Conservation (phyloP, 768 basidiomycete species). For the Steccherinum ochraceum region DNA sequence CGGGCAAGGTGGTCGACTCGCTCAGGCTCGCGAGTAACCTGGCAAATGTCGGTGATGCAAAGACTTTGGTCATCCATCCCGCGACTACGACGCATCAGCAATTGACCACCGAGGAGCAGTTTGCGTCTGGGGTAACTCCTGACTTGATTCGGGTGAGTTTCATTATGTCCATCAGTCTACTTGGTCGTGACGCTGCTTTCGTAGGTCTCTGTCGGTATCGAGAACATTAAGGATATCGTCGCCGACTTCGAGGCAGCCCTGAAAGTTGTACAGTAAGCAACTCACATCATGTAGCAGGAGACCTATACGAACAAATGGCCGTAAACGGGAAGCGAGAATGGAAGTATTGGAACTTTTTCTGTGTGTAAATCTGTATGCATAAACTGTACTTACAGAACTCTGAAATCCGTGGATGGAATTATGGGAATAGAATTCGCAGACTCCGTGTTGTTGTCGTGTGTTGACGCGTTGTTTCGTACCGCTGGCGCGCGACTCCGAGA, state of each 20-base stretch:
- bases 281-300: conserved; percentile 9
- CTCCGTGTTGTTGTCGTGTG: too few species aligned
- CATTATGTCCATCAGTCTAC: neutral
- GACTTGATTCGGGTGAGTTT: conserved; percentile 64
- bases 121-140: conserved; percentile 62
- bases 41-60: conserved; percentile 76
- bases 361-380: too few species aligned
- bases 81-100: conserved; percentile 75
- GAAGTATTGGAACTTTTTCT: too few species aligned
- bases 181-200: too few species aligned
- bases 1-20: conserved; percentile 60
- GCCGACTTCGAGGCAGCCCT: conserved; percentile 36
- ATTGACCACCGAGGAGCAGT: conserved; percentile 52
- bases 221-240: conserved; percentile 37
- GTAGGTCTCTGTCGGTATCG: conserved; percentile 38
- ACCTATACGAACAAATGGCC: too few species aligned
- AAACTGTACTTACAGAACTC: too few species aligned
- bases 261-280: conserved; percentile 15
- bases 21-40: conserved; percentile 67
- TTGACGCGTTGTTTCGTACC: too few species aligned
- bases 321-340: too few species aligned
- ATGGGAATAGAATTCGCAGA: too few species aligned
- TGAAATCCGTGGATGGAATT: too few species aligned
- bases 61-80: conserved; percentile 76
- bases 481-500: too few species aligned